These are phyloP conservation scores for Brettanomyces naardenensis DNA, from an alignment of 805 yeast genomes.

Conservation along the genomic window DNA sequence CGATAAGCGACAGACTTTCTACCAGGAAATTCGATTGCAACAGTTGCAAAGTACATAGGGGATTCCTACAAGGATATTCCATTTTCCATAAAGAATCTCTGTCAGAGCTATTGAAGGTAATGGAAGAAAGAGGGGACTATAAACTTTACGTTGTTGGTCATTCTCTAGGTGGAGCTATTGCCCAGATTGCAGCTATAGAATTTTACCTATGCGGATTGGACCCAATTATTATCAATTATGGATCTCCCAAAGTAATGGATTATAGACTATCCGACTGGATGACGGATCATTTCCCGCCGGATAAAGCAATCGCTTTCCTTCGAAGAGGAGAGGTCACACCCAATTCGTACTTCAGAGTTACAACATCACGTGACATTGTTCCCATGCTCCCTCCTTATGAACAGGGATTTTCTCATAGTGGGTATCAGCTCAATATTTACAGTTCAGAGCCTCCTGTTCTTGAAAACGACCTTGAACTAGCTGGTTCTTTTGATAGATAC, in stretches of 20 bases:
- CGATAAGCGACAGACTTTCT: background rate
- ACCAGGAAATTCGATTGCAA: background rate
- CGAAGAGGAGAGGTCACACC: conserved; percentile 5
- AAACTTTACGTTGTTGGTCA: conserved; percentile 36
- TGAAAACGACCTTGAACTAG: background rate
- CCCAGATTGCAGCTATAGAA: conserved; percentile 57
- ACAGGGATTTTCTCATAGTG: conserved; percentile 33
- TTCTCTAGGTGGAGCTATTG: conserved; percentile 56
- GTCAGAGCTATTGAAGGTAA: background rate
- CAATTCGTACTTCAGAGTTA: conserved; percentile 44
- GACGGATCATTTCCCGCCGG: conserved; percentile 32
- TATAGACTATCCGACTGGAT: conserved; percentile 39
- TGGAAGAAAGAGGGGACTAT: conserved; percentile 21
- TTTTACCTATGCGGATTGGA: conserved; percentile 43
- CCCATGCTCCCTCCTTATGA: conserved; percentile 52
- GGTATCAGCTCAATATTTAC: conserved; percentile 17
- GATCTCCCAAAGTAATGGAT: conserved; percentile 59
- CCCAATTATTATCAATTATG: conserved; percentile 52
- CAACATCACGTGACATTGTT: conserved; percentile 50
- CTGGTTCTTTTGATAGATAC: conserved; percentile 1
- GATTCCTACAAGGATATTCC: conserved; percentile 7
- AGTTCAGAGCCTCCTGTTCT: background rate
- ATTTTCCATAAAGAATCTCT: conserved; percentile 4
- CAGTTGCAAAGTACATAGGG: conserved; percentile 4
- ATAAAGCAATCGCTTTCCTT: conserved; percentile 20